A percentile compares a stretch with the other conserved stretches of the same genome.
Conservation (phyloP, 1,139 yeast species). For the Lodderomyces theae region DNA sequence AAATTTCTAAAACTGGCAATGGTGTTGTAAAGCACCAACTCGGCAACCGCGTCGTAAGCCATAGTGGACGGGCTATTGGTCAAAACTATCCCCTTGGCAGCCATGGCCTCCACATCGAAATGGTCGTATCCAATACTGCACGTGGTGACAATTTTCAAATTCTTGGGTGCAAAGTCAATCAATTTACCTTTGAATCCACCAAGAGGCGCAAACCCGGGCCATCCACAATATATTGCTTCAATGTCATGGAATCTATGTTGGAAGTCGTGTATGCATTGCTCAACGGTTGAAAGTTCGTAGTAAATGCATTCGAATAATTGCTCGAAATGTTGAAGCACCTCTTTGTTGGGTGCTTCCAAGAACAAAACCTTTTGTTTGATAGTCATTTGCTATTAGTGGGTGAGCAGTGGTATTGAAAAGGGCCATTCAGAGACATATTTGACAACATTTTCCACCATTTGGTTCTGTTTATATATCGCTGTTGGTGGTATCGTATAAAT, state of each 20-base stretch:
- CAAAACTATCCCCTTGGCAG: slow-evolving; percentile 46
- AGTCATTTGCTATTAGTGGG: slow-evolving; percentile 12
- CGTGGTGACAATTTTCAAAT: slow-evolving; percentile 55
- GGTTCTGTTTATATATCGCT: background rate
- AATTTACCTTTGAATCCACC: slow-evolving; percentile 52
- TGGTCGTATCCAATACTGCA: slow-evolving; percentile 73
- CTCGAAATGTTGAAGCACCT: slow-evolving; percentile 24
- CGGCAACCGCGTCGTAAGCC: slow-evolving; percentile 75
- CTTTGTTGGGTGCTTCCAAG: slow-evolving; percentile 38
- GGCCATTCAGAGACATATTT: too few relatives aligned
- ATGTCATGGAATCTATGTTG: slow-evolving; percentile 36
- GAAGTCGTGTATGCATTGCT: slow-evolving; percentile 40
- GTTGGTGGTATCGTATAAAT: background rate
- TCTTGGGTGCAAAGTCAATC: slow-evolving; percentile 49
- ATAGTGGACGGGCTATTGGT: slow-evolving; percentile 65
- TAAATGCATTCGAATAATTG: slow-evolving; percentile 41
- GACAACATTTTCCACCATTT: background rate
- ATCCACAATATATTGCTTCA: slow-evolving; percentile 62
- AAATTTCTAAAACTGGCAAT: slow-evolving; percentile 63
- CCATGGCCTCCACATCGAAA: slow-evolving; percentile 45
- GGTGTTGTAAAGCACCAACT: slow-evolving; percentile 60
- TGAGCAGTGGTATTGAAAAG: too few relatives aligned
- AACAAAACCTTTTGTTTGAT: slow-evolving; percentile 39
- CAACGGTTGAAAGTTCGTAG: slow-evolving; percentile 40
- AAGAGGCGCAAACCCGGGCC: slow-evolving; percentile 50